Base-by-base conservation (phyloP, 257 asterid genomes). In the Anisodus acutangulus region DNA sequence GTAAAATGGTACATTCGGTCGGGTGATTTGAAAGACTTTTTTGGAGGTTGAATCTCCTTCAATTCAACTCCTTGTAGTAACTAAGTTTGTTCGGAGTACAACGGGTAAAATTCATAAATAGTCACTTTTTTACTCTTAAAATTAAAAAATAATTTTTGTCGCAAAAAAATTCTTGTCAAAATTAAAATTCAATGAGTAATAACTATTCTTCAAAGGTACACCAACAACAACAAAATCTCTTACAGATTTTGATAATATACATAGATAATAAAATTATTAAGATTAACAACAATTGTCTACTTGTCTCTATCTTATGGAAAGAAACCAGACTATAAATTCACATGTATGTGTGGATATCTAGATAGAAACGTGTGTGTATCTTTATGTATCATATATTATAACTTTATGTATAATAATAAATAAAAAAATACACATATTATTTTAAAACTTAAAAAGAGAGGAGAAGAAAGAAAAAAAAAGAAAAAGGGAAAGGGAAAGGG, bases 261-360 rank as follows among this genome's bases (percentile, higher is more conserved):
- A 17, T 8, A 5, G 16, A 58, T 4, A 16, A 19, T 13, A 57
- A 10, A n/a, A 63, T 59, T 60, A 60, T 58, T 7, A 58, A 17
- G 69, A 19, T 12, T 51, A 13, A 26, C 2, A 10, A 22, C 2
- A 47, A 3, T 74, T 49, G 45, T 22, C 22, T 11, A 49, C 8
- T 51, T 26, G 47, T 76, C 47, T 12, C 63, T 22, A 49, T 76
- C 81, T 51, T 76, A 41, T 7, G 26, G 26, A 76, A 76, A 51
- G 26, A 51, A 76, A 76, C 26, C 11, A 76, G 19, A 22, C 8
- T 12, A 76, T 19, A 22, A 3, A 51, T 22, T 51, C 81, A 76
- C 81, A 26, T 51, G 63, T 51, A 51, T 51, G 62, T 76, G 63
- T 76, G 63, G 81, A 76, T 51, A 9, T 22, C 81, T 22, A 12